Conservation (phyloP, 164 flowering plant species). For the Magnolia officinalis region DNA sequence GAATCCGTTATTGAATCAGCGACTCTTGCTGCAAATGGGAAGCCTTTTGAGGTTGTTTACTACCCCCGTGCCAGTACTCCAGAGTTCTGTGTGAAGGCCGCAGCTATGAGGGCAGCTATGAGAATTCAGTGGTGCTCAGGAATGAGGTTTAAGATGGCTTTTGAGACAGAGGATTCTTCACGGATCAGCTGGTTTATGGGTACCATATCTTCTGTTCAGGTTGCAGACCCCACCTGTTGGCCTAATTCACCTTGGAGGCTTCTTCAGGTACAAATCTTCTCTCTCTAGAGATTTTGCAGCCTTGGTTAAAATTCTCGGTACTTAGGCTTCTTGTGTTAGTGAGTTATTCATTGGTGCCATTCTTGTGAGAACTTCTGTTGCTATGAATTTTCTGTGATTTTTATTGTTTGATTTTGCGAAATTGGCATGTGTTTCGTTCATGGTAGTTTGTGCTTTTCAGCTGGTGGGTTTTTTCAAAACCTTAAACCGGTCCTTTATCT, state of each 20-base stretch:
- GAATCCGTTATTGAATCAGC: slow-evolving; percentile 76
- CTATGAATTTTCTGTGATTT: not conserved
- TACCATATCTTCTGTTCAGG: slow-evolving; percentile 74
- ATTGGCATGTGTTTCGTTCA: no score
- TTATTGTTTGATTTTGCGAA: not conserved
- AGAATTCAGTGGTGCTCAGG: slow-evolving; percentile 78
- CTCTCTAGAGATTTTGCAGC: not conserved
- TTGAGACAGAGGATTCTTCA: slow-evolving; percentile 94
- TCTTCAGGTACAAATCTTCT: slow-evolving; percentile 63
- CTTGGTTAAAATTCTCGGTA: not conserved
- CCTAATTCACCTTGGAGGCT: slow-evolving; percentile 97
- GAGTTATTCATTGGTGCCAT: no score
- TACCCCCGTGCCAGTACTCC: slow-evolving; percentile 89
- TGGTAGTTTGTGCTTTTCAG: no score
- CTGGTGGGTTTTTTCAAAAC: no score
- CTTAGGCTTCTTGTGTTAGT: not conserved
- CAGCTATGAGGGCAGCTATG: slow-evolving; percentile 61
- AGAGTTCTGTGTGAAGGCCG: slow-evolving; percentile 76
- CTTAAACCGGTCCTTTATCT: no score
- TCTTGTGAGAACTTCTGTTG: not conserved
- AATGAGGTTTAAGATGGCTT: slow-evolving; percentile 96
- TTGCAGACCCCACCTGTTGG: slow-evolving; percentile 80
- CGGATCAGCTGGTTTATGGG: slow-evolving; percentile 99
- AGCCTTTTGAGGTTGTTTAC: slow-evolving; percentile 78
- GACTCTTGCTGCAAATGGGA: slow-evolving; percentile 59